Base-by-base conservation (phyloP, 176 grass and related monocot species). In the Elaeis guineensis region DNA sequence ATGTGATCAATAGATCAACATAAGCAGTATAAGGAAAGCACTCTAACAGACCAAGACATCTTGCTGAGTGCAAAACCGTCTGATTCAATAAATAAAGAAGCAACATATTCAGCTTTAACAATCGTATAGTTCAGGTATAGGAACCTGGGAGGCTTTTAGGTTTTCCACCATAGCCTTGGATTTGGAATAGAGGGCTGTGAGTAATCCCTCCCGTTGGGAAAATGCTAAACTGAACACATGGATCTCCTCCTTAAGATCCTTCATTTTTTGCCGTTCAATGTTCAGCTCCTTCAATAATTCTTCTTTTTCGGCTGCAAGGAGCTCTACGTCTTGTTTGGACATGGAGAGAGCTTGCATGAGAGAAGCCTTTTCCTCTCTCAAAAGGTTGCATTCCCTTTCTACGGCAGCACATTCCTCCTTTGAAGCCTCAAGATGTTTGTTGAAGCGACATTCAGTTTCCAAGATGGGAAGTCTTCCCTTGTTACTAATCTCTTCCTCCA, bases 101-200 rank as follows among this genome's bases (percentile, higher is more conserved):
- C 16, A 11, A 8, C 55, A 17, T 52, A n/a, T 58, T 55, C 53
- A 44, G 21, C 30, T 55, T 58, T 54, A 53, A 17, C 60, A 66
- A 49, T 19, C 54, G 59, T 66, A 60, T 3, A 50, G 17, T 29
- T 74, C 52, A n/a, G 77, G 66, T 55, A 49, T 26, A 5, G 66
- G 17, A 48, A 89, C 54, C 26, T 77, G 59, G 28, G 76, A 77
- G 20, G 64, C 21, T 78, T 92, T 86, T 54, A 55, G 77, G 55
- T 83, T 83, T 35, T 98, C 84, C 17, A 75, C 52, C n/a, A 98
- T 78, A 17, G 87, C 81, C 78, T 84, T 98, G 11, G 84, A 85
- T 60, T 89, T 91, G 69, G 66, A 64, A 64, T 78, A 89, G 12
- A 98, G 66, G 15, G 93, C 78, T 7, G 75, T 80, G 29, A 91